A percentile compares a stretch with the other conserved stretches of the same genome.
Evolutionary conservation across 495 filamentous ascomycete genomes (phyloP).

Genomic region (Aspergillus diversus): DNA sequence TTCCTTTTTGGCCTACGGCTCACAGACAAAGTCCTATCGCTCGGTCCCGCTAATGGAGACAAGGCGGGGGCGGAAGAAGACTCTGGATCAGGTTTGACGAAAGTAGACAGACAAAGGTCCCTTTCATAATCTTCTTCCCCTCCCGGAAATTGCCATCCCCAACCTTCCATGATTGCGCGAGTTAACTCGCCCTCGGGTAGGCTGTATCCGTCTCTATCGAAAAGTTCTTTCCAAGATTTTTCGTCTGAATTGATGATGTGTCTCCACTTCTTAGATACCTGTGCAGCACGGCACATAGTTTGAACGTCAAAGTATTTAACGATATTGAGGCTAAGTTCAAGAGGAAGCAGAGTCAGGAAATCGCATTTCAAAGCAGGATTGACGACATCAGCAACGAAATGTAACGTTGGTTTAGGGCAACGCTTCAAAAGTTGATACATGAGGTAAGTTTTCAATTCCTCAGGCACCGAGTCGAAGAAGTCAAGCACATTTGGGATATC

Average conservation of each 20-base stretch:
- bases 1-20: constrained; percentile 57
- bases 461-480: constrained; percentile 86
- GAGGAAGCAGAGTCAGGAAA: constrained; percentile 79
- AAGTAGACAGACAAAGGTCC: constrained; percentile 65
- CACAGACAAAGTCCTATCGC: constrained; percentile 32
- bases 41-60: constrained; percentile 31
- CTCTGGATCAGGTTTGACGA: constrained; percentile 52
- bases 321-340: constrained; percentile 86
- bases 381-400: constrained; percentile 88
- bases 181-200: constrained; percentile 84
- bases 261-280: constrained; percentile 94
- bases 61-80: constrained; percentile 30
- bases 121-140: constrained; percentile 75
- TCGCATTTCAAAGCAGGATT: constrained; percentile 98
- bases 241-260: constrained; percentile 89
- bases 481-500: constrained; percentile 85
- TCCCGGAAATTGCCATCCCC: constrained; percentile 95
- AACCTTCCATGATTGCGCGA: constrained; percentile 87
- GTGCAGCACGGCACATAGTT: constrained; percentile 88
- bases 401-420: constrained; percentile 86
- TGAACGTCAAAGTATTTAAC: constrained; percentile 83
- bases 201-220: constrained; percentile 79
- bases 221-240: constrained; percentile 90
- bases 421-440: constrained; percentile 94
- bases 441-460: constrained; percentile 86